Base-by-base conservation (phyloP, 1,139 yeast species). In the Petasospora fabianii region DNA sequence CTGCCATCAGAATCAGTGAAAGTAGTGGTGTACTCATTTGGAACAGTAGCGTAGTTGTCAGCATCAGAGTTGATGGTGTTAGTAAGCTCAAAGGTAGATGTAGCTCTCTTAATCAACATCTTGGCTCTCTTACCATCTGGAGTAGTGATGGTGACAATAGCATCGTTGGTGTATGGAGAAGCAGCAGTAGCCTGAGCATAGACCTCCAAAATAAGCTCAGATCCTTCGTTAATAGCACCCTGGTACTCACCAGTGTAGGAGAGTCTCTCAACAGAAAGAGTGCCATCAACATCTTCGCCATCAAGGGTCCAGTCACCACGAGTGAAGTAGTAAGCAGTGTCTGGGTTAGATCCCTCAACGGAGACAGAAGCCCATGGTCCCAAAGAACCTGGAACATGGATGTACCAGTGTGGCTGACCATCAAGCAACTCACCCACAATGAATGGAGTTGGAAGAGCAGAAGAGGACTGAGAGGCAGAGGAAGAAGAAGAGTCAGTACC, bases 311-410 rank as follows among this genome's bases (percentile, higher is more conserved):
- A 28, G 16, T 21, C 26, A 17, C 28, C 33, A 13, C 9, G 8
- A 14, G 16, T 24, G n/a, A 26, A 35, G 27, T 10, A 14, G 27
- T 17, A 16, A 15, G 16, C 18, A 13, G 34, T 19, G 13, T 18
- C 38, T 19, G 27, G 29, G 20, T 35, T 32, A 13, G 26, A 12
- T 22, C 16, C 33, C n/a, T 19, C 18, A 6, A 39, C 6, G 4
- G 26, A 27, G 14, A 31, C 27, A 17, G 35, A 21, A 15, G 30
- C 21, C 41, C 41, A 37, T 32, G 42, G 42, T 12, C 38, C 41
- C 27, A 30, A 13, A 10, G 32, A 17, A 20, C 32, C 38, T 30
- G 41, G 41, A 15, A 37, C 22, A 21, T 26, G 36, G 27, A 38
- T 12, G 33, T 27, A 30, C 43, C 32, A 38, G 21, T 27, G 29